Conservation (phyloP, 1,284 basidiomycete species). For the Puccinia horiana region DNA sequence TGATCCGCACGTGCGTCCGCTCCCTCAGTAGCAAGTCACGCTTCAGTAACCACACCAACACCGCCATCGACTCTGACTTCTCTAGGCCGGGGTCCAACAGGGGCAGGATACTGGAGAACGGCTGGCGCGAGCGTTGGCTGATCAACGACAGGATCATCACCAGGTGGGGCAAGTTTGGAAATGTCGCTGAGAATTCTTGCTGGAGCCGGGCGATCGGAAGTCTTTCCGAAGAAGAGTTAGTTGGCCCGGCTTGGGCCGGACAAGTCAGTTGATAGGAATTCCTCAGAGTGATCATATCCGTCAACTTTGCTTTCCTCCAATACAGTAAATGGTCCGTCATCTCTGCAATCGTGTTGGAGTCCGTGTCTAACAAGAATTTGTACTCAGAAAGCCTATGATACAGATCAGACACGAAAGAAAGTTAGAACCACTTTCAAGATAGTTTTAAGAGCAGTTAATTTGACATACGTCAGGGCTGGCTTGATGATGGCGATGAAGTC, state of each 20-base stretch:
- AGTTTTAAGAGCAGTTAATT: not conserved
- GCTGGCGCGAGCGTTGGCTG: conserved; percentile 29
- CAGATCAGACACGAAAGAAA: not conserved
- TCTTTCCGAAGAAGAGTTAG: not conserved
- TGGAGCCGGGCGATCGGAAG: conserved; percentile 23
- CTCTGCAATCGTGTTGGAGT: conserved; percentile 44
- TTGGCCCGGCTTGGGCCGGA: not conserved
- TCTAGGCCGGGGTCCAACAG: conserved; percentile 27
- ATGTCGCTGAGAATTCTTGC: conserved; percentile 31
- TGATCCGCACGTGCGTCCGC: conserved; percentile 42
- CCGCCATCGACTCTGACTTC: conserved; percentile 37
- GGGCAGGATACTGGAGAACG: conserved; percentile 41
- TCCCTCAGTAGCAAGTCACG: conserved; percentile 37
- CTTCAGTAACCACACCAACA: conserved; percentile 43
- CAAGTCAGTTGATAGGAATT: conserved; percentile 44
- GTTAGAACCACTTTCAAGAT: not conserved
- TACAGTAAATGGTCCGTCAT: conserved; percentile 45
- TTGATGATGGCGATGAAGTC: conserved; percentile 47
- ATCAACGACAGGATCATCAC: conserved; percentile 39
- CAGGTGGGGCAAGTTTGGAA: conserved; percentile 42
- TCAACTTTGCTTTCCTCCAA: conserved; percentile 48
- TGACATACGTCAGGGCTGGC: conserved; percentile 45
- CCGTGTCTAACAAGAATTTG: conserved; percentile 42
- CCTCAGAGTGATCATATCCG: conserved; percentile 36
- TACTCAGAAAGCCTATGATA: conserved; percentile 42